Evolutionary conservation across 257 asterid genomes (phyloP), one percentile per base, ranked within the genome.

Genomic region (Capsicum baccatum): DNA sequence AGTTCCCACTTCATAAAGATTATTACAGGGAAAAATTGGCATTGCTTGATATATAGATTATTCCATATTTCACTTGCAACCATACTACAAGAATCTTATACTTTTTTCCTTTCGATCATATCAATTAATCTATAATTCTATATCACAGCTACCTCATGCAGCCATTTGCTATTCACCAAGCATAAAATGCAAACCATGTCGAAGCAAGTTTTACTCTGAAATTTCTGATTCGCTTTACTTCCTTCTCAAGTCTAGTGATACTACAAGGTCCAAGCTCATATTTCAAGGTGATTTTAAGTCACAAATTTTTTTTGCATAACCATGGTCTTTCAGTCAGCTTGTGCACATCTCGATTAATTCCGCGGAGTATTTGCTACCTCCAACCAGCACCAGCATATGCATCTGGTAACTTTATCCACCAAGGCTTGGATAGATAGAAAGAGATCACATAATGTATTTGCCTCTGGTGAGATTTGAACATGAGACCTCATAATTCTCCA

Each of bases 171-270:
- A 26, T 35, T 74, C 64, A 52, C 9, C 1, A 16, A 76, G 48
- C 26, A 76, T 54, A 76, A 76, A 26, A 3, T 8, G 62, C 48
- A 76, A 50, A 76, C 64, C 64, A 54, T 6, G 64, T 54, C 9
- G 15, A 21, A 52, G 50, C 64, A 76, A 76, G 64, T 52, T 52
- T 26, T 76, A 76, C 81, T 54, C 48, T 8, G 64, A 12, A 76
- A 33, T 76, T 76, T 55, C 21, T 76, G 26, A 76, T 76, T 52
- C 63, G 26, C 47, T 76, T 74, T 76, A 76, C 26, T 50, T 76
- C 63, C 63, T 52, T 26, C 63, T 14, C 47, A 13, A 50, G 19
- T 76, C 63, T 8, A 13, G 21, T 76, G 48, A 76, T 52, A 52
- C 19, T 13, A 21, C 14, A 12, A 76, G 81, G 21, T 52, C 14